These are phyloP conservation scores for Aspergillus ustus DNA, from an alignment of 2,329 filamentous ascomycete genomes.

Conservation along the genomic window DNA sequence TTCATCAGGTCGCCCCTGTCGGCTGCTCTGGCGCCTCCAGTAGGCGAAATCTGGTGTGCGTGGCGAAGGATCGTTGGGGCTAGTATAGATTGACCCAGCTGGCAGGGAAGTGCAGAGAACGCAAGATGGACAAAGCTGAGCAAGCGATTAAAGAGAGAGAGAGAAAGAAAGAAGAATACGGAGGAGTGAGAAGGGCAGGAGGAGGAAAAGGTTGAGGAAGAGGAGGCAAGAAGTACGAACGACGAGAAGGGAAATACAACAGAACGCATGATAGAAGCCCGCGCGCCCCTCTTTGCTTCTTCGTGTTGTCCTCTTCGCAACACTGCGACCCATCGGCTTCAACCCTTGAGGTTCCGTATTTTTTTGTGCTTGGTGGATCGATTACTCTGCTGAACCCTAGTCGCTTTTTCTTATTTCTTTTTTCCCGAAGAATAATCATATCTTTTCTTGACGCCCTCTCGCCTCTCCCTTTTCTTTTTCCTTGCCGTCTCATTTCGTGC, in stretches of 20 bases:
- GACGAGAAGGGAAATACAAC: conserved; percentile 23
- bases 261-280: conserved; percentile 20
- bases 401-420: conserved; percentile 8
- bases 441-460: conserved; percentile 10
- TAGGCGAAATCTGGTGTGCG: conserved; percentile 1
- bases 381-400: conserved; percentile 6
- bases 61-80: conserved; percentile 11
- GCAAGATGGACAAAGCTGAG: conserved; percentile 1
- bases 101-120: conserved; percentile 3
- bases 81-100: conserved; percentile 10
- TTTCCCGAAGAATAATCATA: conserved; percentile 3
- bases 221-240: conserved; percentile 13
- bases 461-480: conserved; percentile 9
- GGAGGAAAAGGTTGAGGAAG: conserved; percentile 1
- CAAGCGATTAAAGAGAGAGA: background rate
- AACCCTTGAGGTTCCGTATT: conserved; percentile 13
- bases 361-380: conserved; percentile 10
- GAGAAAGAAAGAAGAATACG: conserved; percentile 2
- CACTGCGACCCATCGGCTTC: conserved; percentile 18
- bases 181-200: background rate
- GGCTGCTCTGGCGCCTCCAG: conserved; percentile 13
- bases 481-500: conserved; percentile 14
- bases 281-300: conserved; percentile 16
- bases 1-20: conserved; percentile 26
- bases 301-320: background rate